phyloP scores from a whole-genome alignment of 768 basidiomycete species.

The Amanita polypyramis region DNA sequence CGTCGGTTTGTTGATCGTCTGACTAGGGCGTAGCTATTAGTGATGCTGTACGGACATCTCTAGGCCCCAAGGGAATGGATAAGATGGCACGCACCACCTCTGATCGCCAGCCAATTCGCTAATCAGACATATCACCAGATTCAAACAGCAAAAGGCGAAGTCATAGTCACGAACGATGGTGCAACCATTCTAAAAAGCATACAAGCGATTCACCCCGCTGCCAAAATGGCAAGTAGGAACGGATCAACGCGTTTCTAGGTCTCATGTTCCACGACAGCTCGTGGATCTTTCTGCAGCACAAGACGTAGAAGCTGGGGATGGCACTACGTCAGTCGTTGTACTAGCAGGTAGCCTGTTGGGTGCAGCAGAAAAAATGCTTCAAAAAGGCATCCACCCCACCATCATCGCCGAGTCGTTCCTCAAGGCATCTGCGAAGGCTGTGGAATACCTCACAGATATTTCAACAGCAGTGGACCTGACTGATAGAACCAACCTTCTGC shows the following conservation, averaged over 20 bases:
- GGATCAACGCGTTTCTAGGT: not conserved
- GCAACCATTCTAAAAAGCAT: slow-evolving; percentile 95
- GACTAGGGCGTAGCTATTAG: slow-evolving; percentile 63
- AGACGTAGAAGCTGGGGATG: slow-evolving; percentile 97
- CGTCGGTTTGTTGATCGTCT: slow-evolving; percentile 10
- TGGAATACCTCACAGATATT: slow-evolving; percentile 89
- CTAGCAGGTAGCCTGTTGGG: slow-evolving; percentile 87
- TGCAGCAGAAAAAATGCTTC: slow-evolving; percentile 93
- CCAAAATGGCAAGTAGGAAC: slow-evolving; percentile 71
- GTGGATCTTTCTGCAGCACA: slow-evolving; percentile 97
- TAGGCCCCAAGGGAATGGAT: slow-evolving; percentile 98
- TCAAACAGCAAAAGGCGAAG: slow-evolving; percentile 92
- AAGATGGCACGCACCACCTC: slow-evolving; percentile 69
- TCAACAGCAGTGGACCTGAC: slow-evolving; percentile 86
- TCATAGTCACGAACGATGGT: slow-evolving; percentile 97
- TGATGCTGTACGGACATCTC: slow-evolving; percentile 92
- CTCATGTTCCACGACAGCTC: slow-evolving; percentile 41
- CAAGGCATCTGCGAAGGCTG: slow-evolving; percentile 84
- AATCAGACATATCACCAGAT: slow-evolving; percentile 42
- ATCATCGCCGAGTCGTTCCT: slow-evolving; percentile 95
- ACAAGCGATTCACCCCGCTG: slow-evolving; percentile 94
- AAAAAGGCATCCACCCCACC: slow-evolving; percentile 96
- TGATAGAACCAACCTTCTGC: slow-evolving; percentile 75
- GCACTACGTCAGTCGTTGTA: slow-evolving; percentile 95
- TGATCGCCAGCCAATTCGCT: slow-evolving; percentile 8